These are phyloP conservation scores for Parachaetomium inaequale DNA, from an alignment of 495 filamentous ascomycete genomes.

Conservation along the genomic window DNA sequence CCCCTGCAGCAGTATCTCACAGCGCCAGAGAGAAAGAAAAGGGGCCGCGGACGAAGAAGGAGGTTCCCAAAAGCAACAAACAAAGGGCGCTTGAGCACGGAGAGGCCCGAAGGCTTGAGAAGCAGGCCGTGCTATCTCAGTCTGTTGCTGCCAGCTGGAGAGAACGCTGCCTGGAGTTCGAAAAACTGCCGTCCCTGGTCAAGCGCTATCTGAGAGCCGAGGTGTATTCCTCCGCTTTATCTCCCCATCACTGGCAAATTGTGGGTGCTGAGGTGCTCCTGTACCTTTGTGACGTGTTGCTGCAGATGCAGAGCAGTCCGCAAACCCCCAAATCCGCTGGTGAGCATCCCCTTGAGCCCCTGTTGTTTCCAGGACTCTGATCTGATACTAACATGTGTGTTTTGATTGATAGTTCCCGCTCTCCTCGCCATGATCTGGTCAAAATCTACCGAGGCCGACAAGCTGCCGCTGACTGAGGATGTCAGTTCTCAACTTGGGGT, in stretches of 20 bases:
- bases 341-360: not conserved
- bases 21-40: slow-evolving; percentile 22
- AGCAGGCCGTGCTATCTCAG: slow-evolving; percentile 10
- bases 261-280: slow-evolving; percentile 45
- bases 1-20: slow-evolving; percentile 2
- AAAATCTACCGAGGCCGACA: not conserved
- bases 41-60: slow-evolving; percentile 20
- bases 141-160: slow-evolving; percentile 25
- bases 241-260: slow-evolving; percentile 26
- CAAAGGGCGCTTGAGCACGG: slow-evolving; percentile 25
- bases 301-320: slow-evolving; percentile 24
- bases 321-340: not conserved
- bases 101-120: slow-evolving; percentile 29
- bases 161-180: slow-evolving; percentile 24
- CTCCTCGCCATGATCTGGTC: slow-evolving; percentile 22
- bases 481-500: slow-evolving; percentile 7
- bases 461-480: slow-evolving; percentile 13
- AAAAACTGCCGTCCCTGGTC: slow-evolving; percentile 29
- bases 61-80: slow-evolving; percentile 10
- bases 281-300: slow-evolving; percentile 45
- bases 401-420: not conserved
- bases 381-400: not conserved
- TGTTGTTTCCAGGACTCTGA: not conserved
- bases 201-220: slow-evolving; percentile 45
- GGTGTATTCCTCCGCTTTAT: slow-evolving; percentile 39